These are phyloP conservation scores for Onygenales sp. DNA, from an alignment of 2,329 filamentous ascomycete genomes.

Conservation along the genomic window DNA sequence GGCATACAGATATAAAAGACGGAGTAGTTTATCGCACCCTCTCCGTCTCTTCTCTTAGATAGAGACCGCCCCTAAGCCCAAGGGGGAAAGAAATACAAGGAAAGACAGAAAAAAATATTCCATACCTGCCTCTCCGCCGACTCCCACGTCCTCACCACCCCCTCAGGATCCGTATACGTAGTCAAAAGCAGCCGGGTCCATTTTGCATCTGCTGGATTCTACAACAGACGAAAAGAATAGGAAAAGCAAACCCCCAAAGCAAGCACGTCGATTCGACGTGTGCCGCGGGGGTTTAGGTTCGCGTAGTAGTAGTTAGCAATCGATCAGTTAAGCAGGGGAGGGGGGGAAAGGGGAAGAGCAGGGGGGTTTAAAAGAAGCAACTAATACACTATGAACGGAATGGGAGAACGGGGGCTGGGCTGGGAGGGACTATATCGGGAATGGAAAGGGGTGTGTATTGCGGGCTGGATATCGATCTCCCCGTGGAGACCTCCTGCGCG, in stretches of 20 bases:
- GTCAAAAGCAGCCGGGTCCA: constrained; percentile 35
- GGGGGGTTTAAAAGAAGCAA: too few relatives aligned
- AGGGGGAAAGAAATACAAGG: constrained; percentile 1
- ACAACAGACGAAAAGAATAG: not conserved
- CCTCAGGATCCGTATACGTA: constrained; percentile 34
- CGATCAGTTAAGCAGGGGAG: too few relatives aligned
- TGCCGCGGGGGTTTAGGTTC: not conserved
- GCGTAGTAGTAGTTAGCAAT: not conserved
- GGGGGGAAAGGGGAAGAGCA: too few relatives aligned
- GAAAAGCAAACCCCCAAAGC: not conserved
- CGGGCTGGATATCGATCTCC: too few relatives aligned
- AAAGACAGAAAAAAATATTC: not conserved
- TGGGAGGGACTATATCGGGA: too few relatives aligned
- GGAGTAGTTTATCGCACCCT: too few relatives aligned
- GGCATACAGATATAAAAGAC: too few relatives aligned
- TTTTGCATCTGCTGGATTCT: constrained; percentile 31
- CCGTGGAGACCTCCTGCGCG: too few relatives aligned
- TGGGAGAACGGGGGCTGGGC: too few relatives aligned
- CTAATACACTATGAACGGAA: too few relatives aligned
- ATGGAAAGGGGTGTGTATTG: too few relatives aligned
- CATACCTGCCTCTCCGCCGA: constrained; percentile 35
- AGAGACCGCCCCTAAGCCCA: not conserved
- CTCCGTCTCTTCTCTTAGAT: not conserved
- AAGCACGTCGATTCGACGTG: too few relatives aligned
- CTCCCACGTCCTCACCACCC: constrained; percentile 35